Evolutionary conservation across 2,329 filamentous ascomycete species (phyloP).

Genomic region (Cladosporium sp.): DNA sequence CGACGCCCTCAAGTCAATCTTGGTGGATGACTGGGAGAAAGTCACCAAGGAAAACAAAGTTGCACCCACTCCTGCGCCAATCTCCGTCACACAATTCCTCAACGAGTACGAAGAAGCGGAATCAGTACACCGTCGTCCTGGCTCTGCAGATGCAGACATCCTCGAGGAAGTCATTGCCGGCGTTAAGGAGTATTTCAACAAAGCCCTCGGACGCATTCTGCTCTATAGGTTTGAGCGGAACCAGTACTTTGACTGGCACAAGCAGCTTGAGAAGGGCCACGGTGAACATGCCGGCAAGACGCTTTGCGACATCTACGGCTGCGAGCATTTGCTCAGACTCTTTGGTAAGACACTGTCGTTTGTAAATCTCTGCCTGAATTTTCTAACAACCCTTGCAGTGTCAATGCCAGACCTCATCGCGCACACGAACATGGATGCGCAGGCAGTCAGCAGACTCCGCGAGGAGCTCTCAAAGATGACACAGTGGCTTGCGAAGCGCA

Average conservation of each 20-base stretch:
- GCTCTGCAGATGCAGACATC: conserved; percentile 76
- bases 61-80: conserved; percentile 76
- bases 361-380: neutral
- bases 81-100: conserved; percentile 75
- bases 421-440: conserved; percentile 96
- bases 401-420: conserved; percentile 90
- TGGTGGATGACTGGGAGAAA: conserved; percentile 99
- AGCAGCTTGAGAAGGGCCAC: conserved; percentile 63
- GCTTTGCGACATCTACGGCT: conserved; percentile 82
- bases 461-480: conserved; percentile 88
- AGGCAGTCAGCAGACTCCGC: conserved; percentile 82
- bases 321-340: conserved; percentile 85
- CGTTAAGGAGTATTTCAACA: conserved; percentile 91
- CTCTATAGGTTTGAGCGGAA: conserved; percentile 92
- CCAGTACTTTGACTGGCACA: conserved; percentile 78
- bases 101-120: conserved; percentile 80
- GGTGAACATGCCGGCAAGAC: conserved; percentile 69
- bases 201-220: conserved; percentile 80
- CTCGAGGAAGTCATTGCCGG: conserved; percentile 87
- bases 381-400: conserved; percentile 55
- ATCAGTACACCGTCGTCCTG: conserved; percentile 67
- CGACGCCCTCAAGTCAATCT: conserved; percentile 84
- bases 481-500: conserved; percentile 78
- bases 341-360: conserved; percentile 64
- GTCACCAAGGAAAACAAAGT: conserved; percentile 93